phyloP scores from a whole-genome alignment of 306 rosid species.

The Cucurbita maxima region DNA sequence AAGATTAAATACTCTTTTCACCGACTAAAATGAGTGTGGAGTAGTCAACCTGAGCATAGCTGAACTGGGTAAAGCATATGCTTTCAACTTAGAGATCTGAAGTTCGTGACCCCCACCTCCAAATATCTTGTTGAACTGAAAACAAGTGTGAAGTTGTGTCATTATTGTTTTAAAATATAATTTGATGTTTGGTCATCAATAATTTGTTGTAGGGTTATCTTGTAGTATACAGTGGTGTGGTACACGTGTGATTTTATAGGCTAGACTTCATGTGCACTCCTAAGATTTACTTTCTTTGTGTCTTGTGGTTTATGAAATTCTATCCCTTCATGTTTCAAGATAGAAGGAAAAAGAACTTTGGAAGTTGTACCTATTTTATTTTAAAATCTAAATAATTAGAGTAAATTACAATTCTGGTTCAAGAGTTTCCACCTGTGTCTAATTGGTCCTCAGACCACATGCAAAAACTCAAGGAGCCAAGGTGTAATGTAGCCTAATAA shows the following conservation, averaged over 20 bases:
- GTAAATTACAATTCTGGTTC: background rate
- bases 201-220: background rate
- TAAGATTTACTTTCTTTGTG: background rate
- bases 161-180: background rate
- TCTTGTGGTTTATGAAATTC: background rate
- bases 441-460: background rate
- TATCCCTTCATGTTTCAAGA: background rate
- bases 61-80: too few species aligned
- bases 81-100: too few species aligned
- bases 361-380: background rate
- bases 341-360: background rate
- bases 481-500: background rate
- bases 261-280: background rate
- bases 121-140: background rate
- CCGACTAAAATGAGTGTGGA: too few species aligned
- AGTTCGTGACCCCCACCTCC: background rate
- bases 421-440: background rate
- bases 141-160: background rate
- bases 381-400: background rate
- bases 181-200: background rate
- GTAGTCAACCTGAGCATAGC: too few species aligned
- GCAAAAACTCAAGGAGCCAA: background rate
- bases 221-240: background rate
- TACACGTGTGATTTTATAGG: background rate
- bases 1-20: too few species aligned